Evolutionary conservation across 2,329 filamentous ascomycete species (phyloP), one percentile per base, ranked within the genome.

Genomic region (Lecanicillium sp.): DNA sequence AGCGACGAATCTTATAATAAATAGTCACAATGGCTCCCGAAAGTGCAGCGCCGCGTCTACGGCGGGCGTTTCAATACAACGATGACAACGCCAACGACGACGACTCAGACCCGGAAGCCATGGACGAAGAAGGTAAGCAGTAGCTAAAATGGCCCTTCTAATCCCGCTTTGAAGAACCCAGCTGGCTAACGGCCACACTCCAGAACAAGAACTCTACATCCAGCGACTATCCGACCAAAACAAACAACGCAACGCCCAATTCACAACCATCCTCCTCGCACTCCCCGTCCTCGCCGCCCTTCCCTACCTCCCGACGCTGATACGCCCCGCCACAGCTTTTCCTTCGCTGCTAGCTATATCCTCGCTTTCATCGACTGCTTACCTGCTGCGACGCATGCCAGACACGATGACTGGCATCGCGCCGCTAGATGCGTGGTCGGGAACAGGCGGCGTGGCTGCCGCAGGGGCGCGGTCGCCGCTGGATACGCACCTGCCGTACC

Each of bases 331-430:
- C 18, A 53, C 56, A 9, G 44, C 64, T 13, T 54, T 76, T 6
- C 56, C 73, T 31, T 62, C 71, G 25, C 45, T 83, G 5, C 66
- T 85, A 3, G 67, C 71, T 32, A 63, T 85, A n/a, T 70, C 75
- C 0, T 83, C 76, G 17, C 69, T 88, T 14, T 62, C 69, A 14
- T 71, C 71, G 3, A 83, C 78, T 4, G 70, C 73, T 0, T 85
- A 75, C 54, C 67, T 79, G 2, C 63, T 86, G 1, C 66, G 71
- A 47, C 62, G 57, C 28, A 66, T 81, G 8, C 73, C 74, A 0
- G 66, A 78, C 0, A 64, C 68, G 0, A 55, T 60, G 3, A 80
- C 76, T 1, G 74, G 74, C n/a, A 63, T 80, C 20, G 34, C 54
- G 0, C 41, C 52, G 1, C 57, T 80, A 12, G 75, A 79, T 44